phyloP scores from a whole-genome alignment of 371 early-diverging fungal genomes.

The Mortierella sp. region DNA sequence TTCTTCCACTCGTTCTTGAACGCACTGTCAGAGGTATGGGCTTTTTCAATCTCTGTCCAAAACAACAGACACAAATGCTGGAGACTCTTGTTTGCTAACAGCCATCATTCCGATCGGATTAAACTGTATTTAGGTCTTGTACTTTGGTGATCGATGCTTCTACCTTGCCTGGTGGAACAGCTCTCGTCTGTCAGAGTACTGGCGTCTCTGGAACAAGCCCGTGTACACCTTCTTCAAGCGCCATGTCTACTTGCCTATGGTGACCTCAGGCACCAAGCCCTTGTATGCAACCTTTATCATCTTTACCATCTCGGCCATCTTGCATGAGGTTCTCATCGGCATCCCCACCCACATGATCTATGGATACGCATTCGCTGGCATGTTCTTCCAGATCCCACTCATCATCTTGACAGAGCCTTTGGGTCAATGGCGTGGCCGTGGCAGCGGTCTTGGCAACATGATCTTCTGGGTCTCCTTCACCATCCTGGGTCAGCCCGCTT shows the following conservation, averaged over 20 bases:
- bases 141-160: slow-evolving; percentile 92
- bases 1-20: slow-evolving; percentile 89
- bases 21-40: slow-evolving; percentile 73
- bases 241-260: slow-evolving; percentile 84
- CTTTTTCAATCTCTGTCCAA: not conserved
- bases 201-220: slow-evolving; percentile 93
- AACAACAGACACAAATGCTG: not conserved
- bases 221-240: slow-evolving; percentile 91
- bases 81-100: no score
- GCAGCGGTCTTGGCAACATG: slow-evolving; percentile 86
- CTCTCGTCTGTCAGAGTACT: slow-evolving; percentile 82
- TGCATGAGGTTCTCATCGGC: slow-evolving; percentile 90
- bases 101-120: no score
- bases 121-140: slow-evolving; percentile 62
- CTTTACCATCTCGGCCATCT: slow-evolving; percentile 84
- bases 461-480: slow-evolving; percentile 92
- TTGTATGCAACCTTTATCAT: slow-evolving; percentile 69
- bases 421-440: slow-evolving; percentile 78
- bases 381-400: slow-evolving; percentile 90
- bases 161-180: slow-evolving; percentile 95
- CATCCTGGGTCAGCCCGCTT: slow-evolving; percentile 88
- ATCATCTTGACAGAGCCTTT: slow-evolving; percentile 75
- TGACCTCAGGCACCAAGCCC: slow-evolving; percentile 63
- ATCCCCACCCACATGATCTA: slow-evolving; percentile 83
- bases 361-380: slow-evolving; percentile 89